A percentile compares a stretch with the other conserved stretches of the same genome.
These are phyloP conservation scores for Phanerochaete sordida DNA, from an alignment of 768 basidiomycete genomes.

Conservation along the genomic window DNA sequence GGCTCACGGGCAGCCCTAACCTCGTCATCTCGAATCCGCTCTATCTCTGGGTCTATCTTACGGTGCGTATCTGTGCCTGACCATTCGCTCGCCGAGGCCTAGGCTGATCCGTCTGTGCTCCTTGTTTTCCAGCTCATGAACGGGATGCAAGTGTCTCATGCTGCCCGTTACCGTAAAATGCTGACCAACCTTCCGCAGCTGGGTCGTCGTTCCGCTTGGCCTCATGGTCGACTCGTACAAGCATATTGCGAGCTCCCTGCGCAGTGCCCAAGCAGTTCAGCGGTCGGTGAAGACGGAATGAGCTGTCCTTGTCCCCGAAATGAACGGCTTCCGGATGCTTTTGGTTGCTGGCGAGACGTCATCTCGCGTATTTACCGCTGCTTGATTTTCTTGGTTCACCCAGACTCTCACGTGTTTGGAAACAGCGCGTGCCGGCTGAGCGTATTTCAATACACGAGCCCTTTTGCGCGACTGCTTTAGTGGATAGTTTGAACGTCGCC, in stretches of 20 bases:
- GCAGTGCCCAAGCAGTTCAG: conserved; percentile 25
- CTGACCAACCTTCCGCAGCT: conserved; percentile 39
- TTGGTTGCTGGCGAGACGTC: no score
- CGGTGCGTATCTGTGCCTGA: conserved; percentile 46
- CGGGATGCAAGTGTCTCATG: conserved; percentile 48
- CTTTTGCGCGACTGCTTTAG: no score
- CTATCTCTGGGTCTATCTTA: conserved; percentile 77
- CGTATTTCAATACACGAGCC: no score
- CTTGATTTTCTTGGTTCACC: no score
- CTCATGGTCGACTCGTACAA: conserved; percentile 78
- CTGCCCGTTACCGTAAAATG: neutral
- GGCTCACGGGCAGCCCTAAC: conserved; percentile 72
- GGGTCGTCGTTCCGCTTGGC: conserved; percentile 75
- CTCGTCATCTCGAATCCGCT: conserved; percentile 68
- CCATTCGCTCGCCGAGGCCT: neutral
- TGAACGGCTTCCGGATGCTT: no score
- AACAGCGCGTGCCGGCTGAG: no score
- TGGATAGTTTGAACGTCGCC: no score
- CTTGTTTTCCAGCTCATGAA: conserved; percentile 66
- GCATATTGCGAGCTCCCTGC: conserved; percentile 61
- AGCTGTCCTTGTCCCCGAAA: no score
- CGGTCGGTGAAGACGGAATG: neutral
- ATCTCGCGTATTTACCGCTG: no score
- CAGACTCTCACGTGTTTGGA: no score
- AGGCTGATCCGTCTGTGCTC: neutral